Evolutionary conservation across 352 stramenopile species (phyloP), one percentile per base, ranked within the genome.

Genomic region (Globisporangium alternatum): DNA sequence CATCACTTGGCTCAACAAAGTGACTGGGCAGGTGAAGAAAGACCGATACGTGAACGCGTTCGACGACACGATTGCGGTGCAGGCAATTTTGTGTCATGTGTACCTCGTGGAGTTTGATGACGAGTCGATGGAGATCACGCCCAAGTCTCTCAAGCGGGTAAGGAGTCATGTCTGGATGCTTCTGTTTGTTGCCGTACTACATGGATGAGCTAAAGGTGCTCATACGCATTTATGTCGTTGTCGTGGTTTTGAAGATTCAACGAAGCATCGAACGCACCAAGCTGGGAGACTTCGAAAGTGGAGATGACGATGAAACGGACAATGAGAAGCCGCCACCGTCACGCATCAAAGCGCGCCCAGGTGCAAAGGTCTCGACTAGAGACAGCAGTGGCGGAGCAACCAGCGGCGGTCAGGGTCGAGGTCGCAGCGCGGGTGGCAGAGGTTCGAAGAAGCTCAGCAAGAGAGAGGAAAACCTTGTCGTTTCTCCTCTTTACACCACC

Each of bases 81-180:
- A 79, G 39, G 80, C 77, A 22, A 93, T 93, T 52, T 51, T 93
- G 60, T 93, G 85, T 45, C 81, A 91, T 56, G 78, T 92, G 3
- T 89, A 76, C 31, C 61, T 91, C 56, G 54, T 69, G 6, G 83
- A 91, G 60, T 62, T 77, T 30, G 64, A 60, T 1, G 70, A 75
- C 30, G 63, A 62, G 5, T 48, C 69, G 39, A 56, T 89, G 12
- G 78, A 91, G 60, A 69, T 90, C 59, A 91, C 83, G 33, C 47
- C 73, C 64, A 90, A 89, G 70, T 90, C 83, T 33, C 49, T 91
- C 21, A 67, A 68, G 13, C 66, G 82, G 1, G 82, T 88, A 37
- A 64, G 60, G 62, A 48, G 10, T 12, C 9, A n/a, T 15, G n/a
- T 65, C 5, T 25, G 19, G n/a, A 13, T 65, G 25, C 33, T 17